Base-by-base conservation (phyloP, 768 basidiomycete species). In the Termitomyces sp. region DNA sequence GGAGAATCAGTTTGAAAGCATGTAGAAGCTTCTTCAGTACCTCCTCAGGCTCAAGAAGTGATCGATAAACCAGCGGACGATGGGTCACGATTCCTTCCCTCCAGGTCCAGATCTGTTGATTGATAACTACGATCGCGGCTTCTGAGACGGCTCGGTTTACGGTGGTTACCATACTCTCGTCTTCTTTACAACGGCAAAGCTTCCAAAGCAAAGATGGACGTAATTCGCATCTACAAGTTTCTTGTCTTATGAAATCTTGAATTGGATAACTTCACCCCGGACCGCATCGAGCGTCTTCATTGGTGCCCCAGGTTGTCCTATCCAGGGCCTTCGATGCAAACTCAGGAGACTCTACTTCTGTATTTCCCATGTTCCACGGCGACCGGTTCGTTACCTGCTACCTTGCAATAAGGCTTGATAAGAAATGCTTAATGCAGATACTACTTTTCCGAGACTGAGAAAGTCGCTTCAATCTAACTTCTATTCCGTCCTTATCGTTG, bases 141-240 rank as follows among this genome's bases (percentile, higher is more conserved):
- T 30, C 6, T 30, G 30, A 6, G 6, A 30, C 30, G 30, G 6
- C 30, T 36, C 35, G 33, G 33, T 35, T 2, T 36, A 14, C 12
- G 35, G 4, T 36, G 26, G 58, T 57, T 7, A 33, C 46, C 9
- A 43, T 28, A 12, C 20, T 50, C 22, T 51, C 59, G 36, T 48
- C 54, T 13, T 56, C 57, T 20, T 42, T 45, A 32, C 40, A 26
- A 16, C n/a, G 20, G 8, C n/a, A 18, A 57, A 58, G 26, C 60
- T 52, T 22, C 20, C 18, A 20, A 55, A 60, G 9, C 52, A 46
- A 16, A 60, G 53, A 50, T 58, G 42, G 58, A 20, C 10, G 20
- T 22, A 28, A 20, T 57, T 33, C 35, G 26, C 53, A 33, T 52
- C 33, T 51, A 14, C 36, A 20, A n/a, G 49, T 16, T 42, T 48